These are phyloP conservation scores for Kwoniella pini DNA, from an alignment of 768 basidiomycete species.

Conservation along the genomic window DNA sequence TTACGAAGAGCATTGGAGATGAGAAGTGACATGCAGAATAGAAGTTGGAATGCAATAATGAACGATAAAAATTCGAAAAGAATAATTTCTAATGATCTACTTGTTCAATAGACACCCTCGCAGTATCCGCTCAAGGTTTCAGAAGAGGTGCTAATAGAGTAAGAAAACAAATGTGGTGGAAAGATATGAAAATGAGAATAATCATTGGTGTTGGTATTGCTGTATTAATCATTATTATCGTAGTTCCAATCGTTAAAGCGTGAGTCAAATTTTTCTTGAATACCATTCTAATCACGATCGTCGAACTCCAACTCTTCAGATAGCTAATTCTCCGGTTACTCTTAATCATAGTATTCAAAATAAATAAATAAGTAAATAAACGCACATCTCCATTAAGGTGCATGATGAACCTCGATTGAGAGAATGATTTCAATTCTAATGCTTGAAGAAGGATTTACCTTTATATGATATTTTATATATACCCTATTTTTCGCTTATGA, in stretches of 20 bases:
- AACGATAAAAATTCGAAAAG: too few relatives aligned
- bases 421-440: too few relatives aligned
- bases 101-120: conserved; percentile 75
- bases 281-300: too few relatives aligned
- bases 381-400: too few relatives aligned
- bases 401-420: too few relatives aligned
- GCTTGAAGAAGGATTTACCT: too few relatives aligned
- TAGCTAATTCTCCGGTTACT: too few relatives aligned
- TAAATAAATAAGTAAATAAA: conserved; percentile 2
- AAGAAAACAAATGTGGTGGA: conserved; percentile 88
- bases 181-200: conserved; percentile 92
- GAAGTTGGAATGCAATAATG: too few relatives aligned
- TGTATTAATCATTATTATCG: conserved; percentile 91
- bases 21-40: too few relatives aligned
- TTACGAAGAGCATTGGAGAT: too few relatives aligned
- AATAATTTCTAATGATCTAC: too few relatives aligned
- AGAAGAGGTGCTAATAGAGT: conserved; percentile 95
- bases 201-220: conserved; percentile 88
- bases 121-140: conserved; percentile 98
- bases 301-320: too few relatives aligned
- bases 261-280: conserved; percentile 44
- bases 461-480: not conserved
- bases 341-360: conserved; percentile 9
- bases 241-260: conserved; percentile 90
- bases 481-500: not conserved